phyloP scores from a whole-genome alignment of 2,329 filamentous ascomycete species.

The Sarocladiaceae sp. region DNA sequence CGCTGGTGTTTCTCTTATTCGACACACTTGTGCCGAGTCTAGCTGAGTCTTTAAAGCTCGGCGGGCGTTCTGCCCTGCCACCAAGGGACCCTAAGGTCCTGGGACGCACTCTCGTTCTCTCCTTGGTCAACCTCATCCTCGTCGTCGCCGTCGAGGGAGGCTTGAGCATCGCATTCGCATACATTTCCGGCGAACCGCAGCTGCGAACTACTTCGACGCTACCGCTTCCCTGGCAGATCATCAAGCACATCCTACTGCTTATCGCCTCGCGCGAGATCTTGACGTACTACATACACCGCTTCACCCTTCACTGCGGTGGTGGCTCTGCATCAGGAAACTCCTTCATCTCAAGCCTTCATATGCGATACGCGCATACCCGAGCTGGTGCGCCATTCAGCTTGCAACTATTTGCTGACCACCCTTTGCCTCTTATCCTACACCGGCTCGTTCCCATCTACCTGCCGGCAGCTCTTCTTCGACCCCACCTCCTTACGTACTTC shows the following conservation, averaged over 20 bases:
- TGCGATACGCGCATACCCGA: conserved; percentile 46
- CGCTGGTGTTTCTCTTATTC: conserved; percentile 67
- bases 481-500: conserved; percentile 70
- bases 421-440: conserved; percentile 57
- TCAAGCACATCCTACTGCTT: conserved; percentile 43
- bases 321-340: conserved; percentile 18
- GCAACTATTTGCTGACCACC: conserved; percentile 64
- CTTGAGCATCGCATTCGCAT: conserved; percentile 32
- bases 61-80: conserved; percentile 48
- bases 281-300: conserved; percentile 71
- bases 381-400: conserved; percentile 57
- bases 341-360: conserved; percentile 37
- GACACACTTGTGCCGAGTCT: conserved; percentile 68
- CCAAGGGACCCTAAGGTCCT: conserved; percentile 35
- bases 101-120: conserved; percentile 33
- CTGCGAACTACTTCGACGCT: conserved; percentile 46
- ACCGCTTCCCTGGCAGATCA: conserved; percentile 49
- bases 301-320: conserved; percentile 54
- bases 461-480: conserved; percentile 59
- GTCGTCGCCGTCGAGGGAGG: conserved; percentile 39
- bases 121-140: conserved; percentile 40
- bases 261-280: conserved; percentile 50
- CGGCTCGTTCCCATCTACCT: conserved; percentile 63
- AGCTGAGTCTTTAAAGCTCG: conserved; percentile 64
- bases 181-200: conserved; percentile 31